phyloP scores from a whole-genome alignment of 805 yeast species.

The Teunomyces panamensis region DNA sequence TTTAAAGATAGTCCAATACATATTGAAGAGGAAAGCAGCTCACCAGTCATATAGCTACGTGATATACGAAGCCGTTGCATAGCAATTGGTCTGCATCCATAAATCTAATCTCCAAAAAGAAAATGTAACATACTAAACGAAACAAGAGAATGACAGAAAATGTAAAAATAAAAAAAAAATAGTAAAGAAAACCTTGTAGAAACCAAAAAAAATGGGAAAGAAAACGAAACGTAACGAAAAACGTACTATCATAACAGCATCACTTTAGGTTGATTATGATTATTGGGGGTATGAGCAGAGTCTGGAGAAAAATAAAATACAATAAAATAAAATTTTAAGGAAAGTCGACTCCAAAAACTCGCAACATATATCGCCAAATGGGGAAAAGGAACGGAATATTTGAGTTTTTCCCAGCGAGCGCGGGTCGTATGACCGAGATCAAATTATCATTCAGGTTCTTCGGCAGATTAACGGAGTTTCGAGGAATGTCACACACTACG shows the following conservation, averaged over 20 bases:
- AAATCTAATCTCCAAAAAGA: background rate
- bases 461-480: too few relatives aligned
- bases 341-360: background rate
- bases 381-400: slow-evolving; percentile 4
- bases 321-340: background rate
- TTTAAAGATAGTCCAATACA: slow-evolving; percentile 37
- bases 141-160: background rate
- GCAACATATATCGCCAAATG: background rate
- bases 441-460: background rate
- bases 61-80: background rate
- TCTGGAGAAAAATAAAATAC: background rate
- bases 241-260: background rate
- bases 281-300: too few relatives aligned
- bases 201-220: too few relatives aligned
- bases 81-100: background rate
- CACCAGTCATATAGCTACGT: background rate
- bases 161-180: background rate
- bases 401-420: background rate
- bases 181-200: background rate
- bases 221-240: background rate
- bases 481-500: background rate
- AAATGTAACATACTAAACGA: background rate
- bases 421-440: slow-evolving; percentile 2
- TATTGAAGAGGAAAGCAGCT: background rate
- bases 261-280: background rate